These are phyloP conservation scores for Anaeromyces robustus DNA, from an alignment of 192 early-diverging fungal genomes.

Conservation along the genomic window DNA sequence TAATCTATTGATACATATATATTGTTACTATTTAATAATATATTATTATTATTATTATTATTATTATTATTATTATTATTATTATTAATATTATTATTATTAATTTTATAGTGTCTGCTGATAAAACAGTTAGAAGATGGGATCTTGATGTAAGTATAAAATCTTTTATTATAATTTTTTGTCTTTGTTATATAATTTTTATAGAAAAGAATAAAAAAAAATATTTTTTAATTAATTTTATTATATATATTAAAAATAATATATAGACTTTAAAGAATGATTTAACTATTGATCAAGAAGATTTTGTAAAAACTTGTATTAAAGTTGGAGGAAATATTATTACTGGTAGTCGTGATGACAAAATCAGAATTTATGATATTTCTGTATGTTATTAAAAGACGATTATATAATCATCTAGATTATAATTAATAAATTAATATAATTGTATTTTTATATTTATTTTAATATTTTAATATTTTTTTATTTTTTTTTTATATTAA, in stretches of 20 bases:
- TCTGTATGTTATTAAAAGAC: conserved; percentile 33
- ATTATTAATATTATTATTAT: too few species aligned
- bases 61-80: too few species aligned
- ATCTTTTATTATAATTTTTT: too few species aligned
- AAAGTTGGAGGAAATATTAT: conserved; percentile 52
- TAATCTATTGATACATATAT: too few species aligned
- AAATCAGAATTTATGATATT: conserved; percentile 73
- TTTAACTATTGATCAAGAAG: conserved; percentile 58
- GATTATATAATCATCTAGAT: too few species aligned
- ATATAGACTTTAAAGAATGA: conserved; percentile 53
- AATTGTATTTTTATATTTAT: too few species aligned
- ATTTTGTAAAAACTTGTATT: conserved; percentile 49
- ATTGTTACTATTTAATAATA: too few species aligned
- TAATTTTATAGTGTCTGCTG: conserved; percentile 72
- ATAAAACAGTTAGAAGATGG: conserved; percentile 77
- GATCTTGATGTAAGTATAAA: conserved; percentile 49
- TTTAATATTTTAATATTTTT: too few species aligned
- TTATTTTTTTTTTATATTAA: too few species aligned
- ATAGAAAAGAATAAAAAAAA: neutral
- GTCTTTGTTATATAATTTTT: neutral
- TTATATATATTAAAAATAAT: neutral
- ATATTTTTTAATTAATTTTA: neutral
- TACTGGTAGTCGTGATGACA: conserved; percentile 73
- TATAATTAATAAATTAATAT: too few species aligned
- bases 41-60: too few species aligned